phyloP scores from a whole-genome alignment of 345 rosid species.

The Syzygium oleosum region DNA sequence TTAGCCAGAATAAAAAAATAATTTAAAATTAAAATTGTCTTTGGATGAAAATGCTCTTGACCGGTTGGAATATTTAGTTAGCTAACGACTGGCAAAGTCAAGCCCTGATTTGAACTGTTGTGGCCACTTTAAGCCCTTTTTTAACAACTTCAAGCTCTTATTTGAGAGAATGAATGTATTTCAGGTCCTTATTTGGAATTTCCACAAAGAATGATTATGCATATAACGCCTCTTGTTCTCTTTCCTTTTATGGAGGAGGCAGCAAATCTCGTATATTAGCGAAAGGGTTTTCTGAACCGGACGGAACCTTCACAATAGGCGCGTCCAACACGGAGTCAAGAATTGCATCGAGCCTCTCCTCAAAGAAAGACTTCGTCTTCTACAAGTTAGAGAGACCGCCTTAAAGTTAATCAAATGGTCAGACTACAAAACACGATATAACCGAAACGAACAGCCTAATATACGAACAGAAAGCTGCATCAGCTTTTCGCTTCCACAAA shows the following conservation, averaged over 20 bases:
- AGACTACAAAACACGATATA: not conserved
- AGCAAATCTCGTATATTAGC: slow-evolving; percentile 28
- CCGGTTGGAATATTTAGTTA: too few species aligned
- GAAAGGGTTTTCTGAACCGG: slow-evolving; percentile 51
- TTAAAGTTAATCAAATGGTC: not conserved
- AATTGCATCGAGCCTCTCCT: slow-evolving; percentile 62
- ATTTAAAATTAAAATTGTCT: too few species aligned
- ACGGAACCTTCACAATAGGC: slow-evolving; percentile 27
- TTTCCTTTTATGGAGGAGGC: slow-evolving; percentile 47
- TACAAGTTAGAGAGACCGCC: slow-evolving; percentile 11
- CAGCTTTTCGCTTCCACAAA: slow-evolving; percentile 83
- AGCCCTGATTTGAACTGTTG: too few species aligned
- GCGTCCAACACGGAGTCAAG: slow-evolving; percentile 68
- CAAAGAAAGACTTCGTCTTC: slow-evolving; percentile 72
- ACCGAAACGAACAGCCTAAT: slow-evolving; percentile 24
- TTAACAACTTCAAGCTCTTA: too few species aligned
- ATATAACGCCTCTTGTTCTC: slow-evolving; percentile 18
- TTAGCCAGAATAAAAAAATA: too few species aligned
- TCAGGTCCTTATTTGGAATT: too few species aligned
- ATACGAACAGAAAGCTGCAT: slow-evolving; percentile 62
- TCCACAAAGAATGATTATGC: slow-evolving; percentile 12
- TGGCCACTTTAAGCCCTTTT: too few species aligned
- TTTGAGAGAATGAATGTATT: too few species aligned
- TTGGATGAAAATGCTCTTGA: too few species aligned
- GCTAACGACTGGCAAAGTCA: too few species aligned